Conservation (phyloP, 192 early-diverging fungal genomes). For the Coemansia guatemalensis region DNA sequence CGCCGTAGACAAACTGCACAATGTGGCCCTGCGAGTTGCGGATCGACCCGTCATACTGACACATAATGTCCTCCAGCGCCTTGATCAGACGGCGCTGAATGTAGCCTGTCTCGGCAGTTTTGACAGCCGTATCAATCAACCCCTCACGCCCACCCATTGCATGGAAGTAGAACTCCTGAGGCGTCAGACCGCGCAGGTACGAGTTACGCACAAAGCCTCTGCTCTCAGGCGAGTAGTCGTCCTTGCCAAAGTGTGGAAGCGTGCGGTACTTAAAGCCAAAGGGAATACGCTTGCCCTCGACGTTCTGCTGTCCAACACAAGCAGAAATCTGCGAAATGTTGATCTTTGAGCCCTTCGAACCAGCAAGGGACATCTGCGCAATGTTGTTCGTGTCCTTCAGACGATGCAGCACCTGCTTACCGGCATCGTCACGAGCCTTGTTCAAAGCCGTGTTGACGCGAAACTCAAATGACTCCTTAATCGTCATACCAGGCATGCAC, state of each 20-base stretch:
- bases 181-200: slow-evolving; percentile 81
- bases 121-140: slow-evolving; percentile 98
- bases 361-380: slow-evolving; percentile 93
- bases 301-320: slow-evolving; percentile 99
- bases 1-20: slow-evolving; percentile 96
- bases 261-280: slow-evolving; percentile 94
- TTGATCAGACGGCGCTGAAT: slow-evolving; percentile 98
- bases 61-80: slow-evolving; percentile 96
- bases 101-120: slow-evolving; percentile 99
- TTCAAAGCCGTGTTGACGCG: slow-evolving; percentile 84
- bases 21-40: slow-evolving; percentile 92
- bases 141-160: slow-evolving; percentile 99
- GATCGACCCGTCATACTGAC: slow-evolving; percentile 96
- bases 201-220: slow-evolving; percentile 57
- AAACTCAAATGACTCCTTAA: slow-evolving; percentile 90
- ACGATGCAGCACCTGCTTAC: slow-evolving; percentile 76
- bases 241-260: slow-evolving; percentile 96
- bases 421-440: slow-evolving; percentile 88
- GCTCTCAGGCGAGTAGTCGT: slow-evolving; percentile 91
- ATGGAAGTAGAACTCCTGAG: slow-evolving; percentile 99
- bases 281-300: slow-evolving; percentile 98
- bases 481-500: slow-evolving; percentile 85
- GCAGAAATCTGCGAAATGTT: slow-evolving; percentile 98
- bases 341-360: slow-evolving; percentile 94
- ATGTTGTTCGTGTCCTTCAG: slow-evolving; percentile 94